phyloP scores from a whole-genome alignment of 2,329 filamentous ascomycete genomes.

The Raffaelea deltoideospora region DNA sequence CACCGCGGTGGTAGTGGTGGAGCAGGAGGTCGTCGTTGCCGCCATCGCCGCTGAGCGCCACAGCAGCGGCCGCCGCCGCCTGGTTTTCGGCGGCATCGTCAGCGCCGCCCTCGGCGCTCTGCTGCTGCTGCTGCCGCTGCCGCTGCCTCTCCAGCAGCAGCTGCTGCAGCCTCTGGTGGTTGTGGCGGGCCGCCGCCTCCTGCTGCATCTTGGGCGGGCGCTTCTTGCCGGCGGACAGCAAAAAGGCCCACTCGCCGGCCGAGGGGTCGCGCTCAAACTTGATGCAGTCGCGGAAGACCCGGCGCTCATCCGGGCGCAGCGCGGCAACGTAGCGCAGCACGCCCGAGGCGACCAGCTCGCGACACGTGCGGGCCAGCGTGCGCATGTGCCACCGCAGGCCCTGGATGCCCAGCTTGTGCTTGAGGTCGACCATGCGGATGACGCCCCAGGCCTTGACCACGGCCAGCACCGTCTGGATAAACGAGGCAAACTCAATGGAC shows the following conservation, averaged over 20 bases:
- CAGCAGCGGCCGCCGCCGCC: no score
- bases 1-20: no score
- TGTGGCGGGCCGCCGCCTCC: slow-evolving; percentile 4
- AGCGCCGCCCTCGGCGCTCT: slow-evolving; percentile 5
- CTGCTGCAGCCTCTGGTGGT: slow-evolving; percentile 2
- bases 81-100: slow-evolving; percentile 5
- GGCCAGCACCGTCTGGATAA: slow-evolving; percentile 42
- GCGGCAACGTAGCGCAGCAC: slow-evolving; percentile 42
- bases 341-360: slow-evolving; percentile 40
- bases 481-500: slow-evolving; percentile 40
- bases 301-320: slow-evolving; percentile 29
- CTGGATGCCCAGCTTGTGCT: slow-evolving; percentile 39
- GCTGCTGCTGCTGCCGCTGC: slow-evolving; percentile 1
- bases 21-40: slow-evolving; percentile 4
- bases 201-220: slow-evolving; percentile 6
- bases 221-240: slow-evolving; percentile 33
- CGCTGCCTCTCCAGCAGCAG: neutral
- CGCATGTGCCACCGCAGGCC: slow-evolving; percentile 45
- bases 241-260: slow-evolving; percentile 39
- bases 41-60: no score
- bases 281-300: slow-evolving; percentile 46
- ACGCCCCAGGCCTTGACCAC: slow-evolving; percentile 42
- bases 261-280: slow-evolving; percentile 42
- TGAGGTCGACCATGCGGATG: slow-evolving; percentile 41
- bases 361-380: slow-evolving; percentile 40